Conservation (phyloP, 768 basidiomycete species). For the Lentinula boryana region DNA sequence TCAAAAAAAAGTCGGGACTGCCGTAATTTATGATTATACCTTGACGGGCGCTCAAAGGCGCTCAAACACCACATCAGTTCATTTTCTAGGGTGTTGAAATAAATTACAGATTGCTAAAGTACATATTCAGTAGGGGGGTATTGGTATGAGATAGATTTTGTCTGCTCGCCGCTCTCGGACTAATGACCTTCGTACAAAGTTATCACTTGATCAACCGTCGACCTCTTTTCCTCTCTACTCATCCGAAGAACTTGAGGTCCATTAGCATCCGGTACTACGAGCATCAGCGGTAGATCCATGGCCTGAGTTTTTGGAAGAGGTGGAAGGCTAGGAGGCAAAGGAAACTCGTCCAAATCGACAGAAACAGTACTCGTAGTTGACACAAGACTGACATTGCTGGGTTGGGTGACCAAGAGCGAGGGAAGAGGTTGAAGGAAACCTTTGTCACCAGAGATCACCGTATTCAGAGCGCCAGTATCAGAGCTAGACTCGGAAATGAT, state of each 20-base stretch:
- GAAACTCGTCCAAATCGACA: slow-evolving; percentile 41
- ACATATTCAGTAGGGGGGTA: not conserved
- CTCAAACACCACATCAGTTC: not conserved
- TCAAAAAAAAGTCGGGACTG: not conserved
- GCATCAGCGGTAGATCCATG: not conserved
- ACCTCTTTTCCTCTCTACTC: not conserved
- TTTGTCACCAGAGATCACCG: not conserved
- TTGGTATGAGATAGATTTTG: not conserved
- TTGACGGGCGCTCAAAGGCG: not conserved
- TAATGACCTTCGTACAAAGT: not conserved
- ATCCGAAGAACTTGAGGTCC: not conserved
- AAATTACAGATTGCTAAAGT: not conserved
- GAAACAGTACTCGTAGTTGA: slow-evolving; percentile 33
- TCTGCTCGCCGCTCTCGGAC: not conserved
- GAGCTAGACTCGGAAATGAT: slow-evolving; percentile 16
- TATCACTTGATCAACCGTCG: slow-evolving; percentile 6
- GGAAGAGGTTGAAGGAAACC: slow-evolving; percentile 1
- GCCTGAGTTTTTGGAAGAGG: not conserved
- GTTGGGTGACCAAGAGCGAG: slow-evolving; percentile 23
- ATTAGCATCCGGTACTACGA: not conserved
- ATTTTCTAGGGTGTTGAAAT: too few species aligned
- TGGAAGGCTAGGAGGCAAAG: slow-evolving; percentile 28
- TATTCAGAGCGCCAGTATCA: not conserved
- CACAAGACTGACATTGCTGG: slow-evolving; percentile 26
- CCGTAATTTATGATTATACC: not conserved